Base-by-base conservation (phyloP, 2,329 filamentous ascomycete species). In the Aspergillus fructus region DNA sequence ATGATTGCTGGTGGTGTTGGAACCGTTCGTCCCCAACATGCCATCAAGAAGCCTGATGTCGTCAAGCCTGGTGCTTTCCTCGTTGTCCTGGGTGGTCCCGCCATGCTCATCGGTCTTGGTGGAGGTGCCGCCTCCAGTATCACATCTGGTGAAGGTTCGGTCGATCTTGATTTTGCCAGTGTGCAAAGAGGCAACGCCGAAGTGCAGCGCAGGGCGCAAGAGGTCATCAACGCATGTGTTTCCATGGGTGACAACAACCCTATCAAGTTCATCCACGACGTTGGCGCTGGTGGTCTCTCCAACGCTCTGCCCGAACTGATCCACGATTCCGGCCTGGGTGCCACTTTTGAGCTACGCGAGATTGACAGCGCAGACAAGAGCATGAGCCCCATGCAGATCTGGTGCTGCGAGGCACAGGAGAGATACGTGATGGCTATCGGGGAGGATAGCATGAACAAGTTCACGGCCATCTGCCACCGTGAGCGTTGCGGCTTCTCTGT, bases 1-100 rank as follows among this genome's bases (percentile, higher is more conserved):
- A 96, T 97, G 91, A 91, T 99, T 77, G 94, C 94, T 61, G 94
- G 94, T 70, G 94, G 94, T 71, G 86, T 97, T 37, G 94, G 94
- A 49, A 96, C 90, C 5, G 93, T 97, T 30, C 81, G 94, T 57
- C 93, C 94, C 13, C 88, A 93, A 67, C 90, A 96, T 70, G 93
- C 94, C 3, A 81, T 97, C 58, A 99, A 99, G 78, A 84, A 90
- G 61, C 85, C 88, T 8, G 81, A 84, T 12, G 81, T 90, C 61
- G 94, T 99, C 17, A 87, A 88, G 52, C 85, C 92, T 51, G 93
- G 92, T n/a, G 92, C 93, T 17, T 90, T 93, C 71, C 84, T 96
- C 46, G 89, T 99, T 64, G 93, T 97, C 21, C 86, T 99, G 17
- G 94, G 94, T 68, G 94, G 94, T 0, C 94, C 94, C 39, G 93